phyloP scores from a whole-genome alignment of 495 filamentous ascomycete genomes.

The Entonaema liquescens region DNA sequence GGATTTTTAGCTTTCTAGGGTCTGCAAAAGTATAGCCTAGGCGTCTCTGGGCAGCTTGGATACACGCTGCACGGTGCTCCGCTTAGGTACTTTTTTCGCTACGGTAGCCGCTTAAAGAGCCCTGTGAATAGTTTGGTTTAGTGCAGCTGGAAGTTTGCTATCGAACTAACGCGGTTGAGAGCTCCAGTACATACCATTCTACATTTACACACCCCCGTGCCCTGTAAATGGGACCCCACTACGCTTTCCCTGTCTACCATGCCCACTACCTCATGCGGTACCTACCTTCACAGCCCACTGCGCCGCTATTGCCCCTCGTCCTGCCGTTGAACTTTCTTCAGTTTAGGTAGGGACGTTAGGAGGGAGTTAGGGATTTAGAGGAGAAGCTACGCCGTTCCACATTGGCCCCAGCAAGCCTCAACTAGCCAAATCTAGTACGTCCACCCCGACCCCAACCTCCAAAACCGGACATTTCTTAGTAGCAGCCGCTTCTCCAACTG shows the following conservation, averaged over 20 bases:
- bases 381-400: slow-evolving; percentile 8
- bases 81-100: slow-evolving; percentile 24
- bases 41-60: slow-evolving; percentile 20
- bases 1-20: neutral
- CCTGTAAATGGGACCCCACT: slow-evolving; percentile 17
- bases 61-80: slow-evolving; percentile 20
- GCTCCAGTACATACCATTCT: slow-evolving; percentile 14
- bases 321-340: slow-evolving; percentile 7
- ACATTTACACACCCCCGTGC: slow-evolving; percentile 30
- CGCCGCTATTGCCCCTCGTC: slow-evolving; percentile 7
- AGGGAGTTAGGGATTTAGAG: slow-evolving; percentile 17
- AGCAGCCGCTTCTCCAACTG: slow-evolving; percentile 36
- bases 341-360: neutral
- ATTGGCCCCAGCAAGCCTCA: neutral
- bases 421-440: slow-evolving; percentile 37
- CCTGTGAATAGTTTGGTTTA: slow-evolving; percentile 30
- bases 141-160: slow-evolving; percentile 32
- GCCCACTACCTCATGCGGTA: slow-evolving; percentile 19
- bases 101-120: slow-evolving; percentile 27
- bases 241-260: slow-evolving; percentile 8
- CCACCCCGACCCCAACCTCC: slow-evolving; percentile 30
- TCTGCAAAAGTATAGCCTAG: neutral
- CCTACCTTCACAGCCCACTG: slow-evolving; percentile 18
- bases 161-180: slow-evolving; percentile 29
- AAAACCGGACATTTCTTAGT: slow-evolving; percentile 34